These are phyloP conservation scores for Chrysoporthe deuterocubensis DNA, from an alignment of 2,329 filamentous ascomycete genomes.

Conservation along the genomic window DNA sequence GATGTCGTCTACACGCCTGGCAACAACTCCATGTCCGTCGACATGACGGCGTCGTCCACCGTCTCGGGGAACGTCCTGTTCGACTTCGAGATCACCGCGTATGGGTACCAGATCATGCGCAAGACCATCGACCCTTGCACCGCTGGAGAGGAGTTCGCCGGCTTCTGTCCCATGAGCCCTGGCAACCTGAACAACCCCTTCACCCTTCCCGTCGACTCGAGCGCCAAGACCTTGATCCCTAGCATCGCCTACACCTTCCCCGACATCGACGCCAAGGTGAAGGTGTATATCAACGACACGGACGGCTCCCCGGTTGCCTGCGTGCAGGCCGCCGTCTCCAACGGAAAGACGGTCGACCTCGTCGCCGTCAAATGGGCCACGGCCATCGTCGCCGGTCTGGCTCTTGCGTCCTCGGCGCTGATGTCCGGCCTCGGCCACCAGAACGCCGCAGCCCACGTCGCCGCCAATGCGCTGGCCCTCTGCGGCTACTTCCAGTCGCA, in stretches of 20 bases:
- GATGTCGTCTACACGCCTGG: constrained; percentile 72
- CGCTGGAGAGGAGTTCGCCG: constrained; percentile 54
- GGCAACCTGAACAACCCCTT: constrained; percentile 60
- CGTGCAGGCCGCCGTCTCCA: constrained; percentile 79
- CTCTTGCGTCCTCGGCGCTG: constrained; percentile 77
- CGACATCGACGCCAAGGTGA: constrained; percentile 79
- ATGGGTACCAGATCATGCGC: constrained; percentile 70
- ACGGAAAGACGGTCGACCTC: constrained; percentile 82
- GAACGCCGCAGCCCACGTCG: constrained; percentile 85
- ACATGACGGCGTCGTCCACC: constrained; percentile 73
- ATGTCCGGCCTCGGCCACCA: constrained; percentile 83
- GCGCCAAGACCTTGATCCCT: constrained; percentile 67
- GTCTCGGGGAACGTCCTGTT: constrained; percentile 76
- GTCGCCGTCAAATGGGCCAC: constrained; percentile 80
- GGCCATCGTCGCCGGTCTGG: constrained; percentile 76
- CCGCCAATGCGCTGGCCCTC: constrained; percentile 80
- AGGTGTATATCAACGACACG: constrained; percentile 72
- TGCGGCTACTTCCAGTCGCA: constrained; percentile 89
- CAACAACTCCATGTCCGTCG: constrained; percentile 67
- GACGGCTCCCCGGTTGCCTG: constrained; percentile 68
- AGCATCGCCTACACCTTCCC: constrained; percentile 81
- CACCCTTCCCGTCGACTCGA: constrained; percentile 60
- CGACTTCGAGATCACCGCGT: constrained; percentile 71
- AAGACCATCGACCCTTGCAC: constrained; percentile 72
- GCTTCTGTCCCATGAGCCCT: constrained; percentile 81